Base-by-base conservation (phyloP, 192 early-diverging fungal species). In the Rhizoclosmatium globosum region DNA sequence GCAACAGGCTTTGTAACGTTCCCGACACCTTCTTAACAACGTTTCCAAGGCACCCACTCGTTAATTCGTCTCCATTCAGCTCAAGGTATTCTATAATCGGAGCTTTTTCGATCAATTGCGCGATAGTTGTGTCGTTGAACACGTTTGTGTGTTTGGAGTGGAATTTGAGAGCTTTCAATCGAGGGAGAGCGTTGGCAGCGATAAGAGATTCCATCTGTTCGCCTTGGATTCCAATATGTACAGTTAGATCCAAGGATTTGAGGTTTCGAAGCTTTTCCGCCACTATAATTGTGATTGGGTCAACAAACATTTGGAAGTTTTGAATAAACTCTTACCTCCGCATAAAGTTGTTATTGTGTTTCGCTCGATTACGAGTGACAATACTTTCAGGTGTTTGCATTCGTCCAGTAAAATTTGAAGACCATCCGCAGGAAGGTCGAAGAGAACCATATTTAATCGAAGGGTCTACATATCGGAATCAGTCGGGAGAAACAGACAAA, bases 401-500 rank as follows among this genome's bases (percentile, higher is more conserved):
- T 68, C 74, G 0, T 44, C 47, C 38, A 85, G 62, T 13, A 85
- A 61, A 11, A 67, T 62, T 67, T 81, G n/a, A 44, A 85, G 47
- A 3, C 84, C 86, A 43, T 79, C 46, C 6, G 76, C 58, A 13
- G 82, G 83, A 2, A 83, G 65, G 69, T 87, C 86, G 57, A 87
- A 85, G 11, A 87, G 65, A 2, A 87, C 86, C 83, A 87, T 85
- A 76, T 87, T 87, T 43, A 87, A 69, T 17, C 84, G 72, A 57
- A 87, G 58, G 1, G 82, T 83, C 75, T 79, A 9, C 17, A 44
- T 47, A n/a, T 23, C 11, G 23, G n/a, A 71, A 67, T 39, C n/a
- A 21, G 2, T 0, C 15, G 64, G 62, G 15, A 66, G 38, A 2
- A 68, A 9, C 3, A 50, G 31, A 41, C 19, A 48, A n/a, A 21